Evolutionary conservation across 768 basidiomycete species (phyloP), one percentile per base, ranked within the genome.

Genomic region (Rhodotorula paludigena): DNA sequence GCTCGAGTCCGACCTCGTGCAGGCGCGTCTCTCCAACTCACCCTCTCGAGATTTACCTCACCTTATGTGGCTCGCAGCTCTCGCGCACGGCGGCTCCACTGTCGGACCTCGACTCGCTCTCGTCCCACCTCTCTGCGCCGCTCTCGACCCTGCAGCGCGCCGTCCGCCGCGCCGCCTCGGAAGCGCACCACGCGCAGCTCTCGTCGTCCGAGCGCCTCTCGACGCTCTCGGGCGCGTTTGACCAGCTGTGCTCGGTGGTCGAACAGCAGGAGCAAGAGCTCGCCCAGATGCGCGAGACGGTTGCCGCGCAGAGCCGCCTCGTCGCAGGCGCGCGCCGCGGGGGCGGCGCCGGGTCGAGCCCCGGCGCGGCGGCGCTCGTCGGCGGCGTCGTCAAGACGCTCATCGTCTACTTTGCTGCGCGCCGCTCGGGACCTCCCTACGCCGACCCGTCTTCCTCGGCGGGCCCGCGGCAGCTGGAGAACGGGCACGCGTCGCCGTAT

Each of bases 1-100:
- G 36, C 64, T 77, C 38, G 75, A 77, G 51, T n/a, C 20, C 45
- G 73, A n/a, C 12, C 28, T 5, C 28, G 18, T 10, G 52, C 73
- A 23, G 32, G 53, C 28, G 28, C 6, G 47, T 42, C 56, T 57
- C 61, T 0, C 59, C 60, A 28, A 55, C 11, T 28, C 28, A 4
- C 45, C 15, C 33, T 16, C 44, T 32, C 3, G 36, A 35, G 30
- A 3, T 20, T 23, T 1, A 12, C 45, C n/a, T n/a, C 11, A 7
- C 35, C 12, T n/a, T 20, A n/a, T 25, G 25, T 8, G 4, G 12
- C 18, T 25, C 47, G 8, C 49, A 51, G 49, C 49, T 51, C 32
- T 32, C 49, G 32, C 47, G 47, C 47, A 48, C 47, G 7, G 5
- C 47, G 10, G 47, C 28, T 28, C 47, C 47, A 3, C 47, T 48